Conservation (phyloP, 2,329 filamentous ascomycete species). For the Scedosporium apiospermum region DNA sequence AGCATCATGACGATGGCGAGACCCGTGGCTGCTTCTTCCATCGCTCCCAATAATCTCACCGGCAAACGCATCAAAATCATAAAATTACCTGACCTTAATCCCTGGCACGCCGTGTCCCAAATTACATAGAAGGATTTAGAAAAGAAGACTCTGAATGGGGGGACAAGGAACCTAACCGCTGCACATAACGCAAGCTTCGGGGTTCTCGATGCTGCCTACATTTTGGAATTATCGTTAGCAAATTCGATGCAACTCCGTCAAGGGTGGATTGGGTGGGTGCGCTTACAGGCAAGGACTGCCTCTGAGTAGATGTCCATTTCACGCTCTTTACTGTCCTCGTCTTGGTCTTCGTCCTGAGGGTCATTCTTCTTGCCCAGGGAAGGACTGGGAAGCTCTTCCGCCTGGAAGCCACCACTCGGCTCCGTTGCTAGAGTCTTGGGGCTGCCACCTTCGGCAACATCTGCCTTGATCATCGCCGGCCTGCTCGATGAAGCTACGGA, state of each 20-base stretch:
- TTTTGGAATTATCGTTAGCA: not conserved
- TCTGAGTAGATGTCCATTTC: slow-evolving; percentile 95
- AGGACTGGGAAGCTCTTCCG: slow-evolving; percentile 55
- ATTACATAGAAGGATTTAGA: not conserved
- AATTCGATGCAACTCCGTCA: not conserved
- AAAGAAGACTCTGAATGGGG: not conserved
- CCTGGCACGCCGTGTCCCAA: not conserved
- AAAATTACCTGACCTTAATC: no score
- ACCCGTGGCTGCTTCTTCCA: no score
- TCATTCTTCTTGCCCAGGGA: slow-evolving; percentile 40
- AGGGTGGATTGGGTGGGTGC: not conserved
- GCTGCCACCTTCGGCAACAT: slow-evolving; percentile 57
- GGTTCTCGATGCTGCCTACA: slow-evolving; percentile 88
- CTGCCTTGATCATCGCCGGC: slow-evolving; percentile 64
- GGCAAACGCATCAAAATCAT: no score
- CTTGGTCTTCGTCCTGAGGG: slow-evolving; percentile 62
- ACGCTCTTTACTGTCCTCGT: slow-evolving; percentile 60
- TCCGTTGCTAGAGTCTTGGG: slow-evolving; percentile 70
- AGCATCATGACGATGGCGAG: no score
- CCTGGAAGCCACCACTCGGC: slow-evolving; percentile 50
- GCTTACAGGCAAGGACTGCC: slow-evolving; percentile 77
- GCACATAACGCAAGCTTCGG: slow-evolving; percentile 93
- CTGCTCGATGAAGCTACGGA: slow-evolving; percentile 49
- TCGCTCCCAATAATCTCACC: no score
- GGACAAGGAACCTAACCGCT: slow-evolving; percentile 55